phyloP scores from a whole-genome alignment of 2,329 filamentous ascomycete genomes.

The Huntiella moniliformis region DNA sequence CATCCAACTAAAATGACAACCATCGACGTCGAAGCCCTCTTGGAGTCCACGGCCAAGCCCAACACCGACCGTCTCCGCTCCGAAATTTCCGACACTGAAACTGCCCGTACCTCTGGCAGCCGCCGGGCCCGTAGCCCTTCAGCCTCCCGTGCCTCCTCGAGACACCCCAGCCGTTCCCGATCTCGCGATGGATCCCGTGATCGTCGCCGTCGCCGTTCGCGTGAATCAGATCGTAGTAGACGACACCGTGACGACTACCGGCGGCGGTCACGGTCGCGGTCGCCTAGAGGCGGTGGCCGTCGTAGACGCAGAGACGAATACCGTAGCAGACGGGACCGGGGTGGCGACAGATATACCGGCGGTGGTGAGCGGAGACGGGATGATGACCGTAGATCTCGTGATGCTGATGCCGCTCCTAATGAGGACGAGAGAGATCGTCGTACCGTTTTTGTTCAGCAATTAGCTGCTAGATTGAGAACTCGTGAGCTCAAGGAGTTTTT shows the following conservation, averaged over 20 bases:
- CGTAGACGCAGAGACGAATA: slow-evolving; percentile 17
- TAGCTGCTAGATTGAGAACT: slow-evolving; percentile 80
- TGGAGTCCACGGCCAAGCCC: slow-evolving; percentile 63
- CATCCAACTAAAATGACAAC: slow-evolving; percentile 22
- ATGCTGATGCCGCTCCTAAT: slow-evolving; percentile 46
- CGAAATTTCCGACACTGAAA: slow-evolving; percentile 33
- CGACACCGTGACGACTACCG: slow-evolving; percentile 39
- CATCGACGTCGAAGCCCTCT: slow-evolving; percentile 69
- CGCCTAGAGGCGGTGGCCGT: slow-evolving; percentile 32
- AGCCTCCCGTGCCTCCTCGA: slow-evolving; percentile 34
- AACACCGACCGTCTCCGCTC: slow-evolving; percentile 25
- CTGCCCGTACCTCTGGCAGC: slow-evolving; percentile 34
- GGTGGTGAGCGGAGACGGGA: slow-evolving; percentile 29
- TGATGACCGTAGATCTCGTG: slow-evolving; percentile 27
- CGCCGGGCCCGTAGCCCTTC: slow-evolving; percentile 20
- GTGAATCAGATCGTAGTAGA: slow-evolving; percentile 64
- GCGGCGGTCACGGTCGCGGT: slow-evolving; percentile 55
- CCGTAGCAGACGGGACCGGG: slow-evolving; percentile 29
- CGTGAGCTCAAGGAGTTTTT: slow-evolving; percentile 91
- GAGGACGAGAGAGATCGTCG: slow-evolving; percentile 93
- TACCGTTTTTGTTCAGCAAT: slow-evolving; percentile 95
- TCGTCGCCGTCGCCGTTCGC: slow-evolving; percentile 52
- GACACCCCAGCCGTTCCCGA: slow-evolving; percentile 37
- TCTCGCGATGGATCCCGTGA: slow-evolving; percentile 36
- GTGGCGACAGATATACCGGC: slow-evolving; percentile 31